phyloP scores from a whole-genome alignment of 345 rosid genomes.

The Citrus maxima region DNA sequence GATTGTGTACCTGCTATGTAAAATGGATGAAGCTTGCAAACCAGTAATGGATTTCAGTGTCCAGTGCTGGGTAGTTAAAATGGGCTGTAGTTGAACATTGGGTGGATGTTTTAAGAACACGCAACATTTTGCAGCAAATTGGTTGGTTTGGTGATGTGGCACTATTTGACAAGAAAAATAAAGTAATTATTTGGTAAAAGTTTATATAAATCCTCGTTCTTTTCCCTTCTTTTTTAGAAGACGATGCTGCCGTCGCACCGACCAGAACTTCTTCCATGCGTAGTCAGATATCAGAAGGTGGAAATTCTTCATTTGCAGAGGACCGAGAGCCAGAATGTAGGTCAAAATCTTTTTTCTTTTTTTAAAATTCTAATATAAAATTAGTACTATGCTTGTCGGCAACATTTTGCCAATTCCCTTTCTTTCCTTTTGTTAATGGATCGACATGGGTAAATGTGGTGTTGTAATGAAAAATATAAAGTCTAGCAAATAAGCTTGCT shows the following conservation, averaged over 20 bases:
- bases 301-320: constrained; percentile 43
- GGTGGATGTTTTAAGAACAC: not conserved
- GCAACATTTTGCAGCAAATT: not conserved
- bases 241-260: constrained; percentile 45
- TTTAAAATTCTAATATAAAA: not conserved
- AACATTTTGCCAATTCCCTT: not conserved
- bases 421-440: not conserved
- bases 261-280: constrained; percentile 50
- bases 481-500: not conserved
- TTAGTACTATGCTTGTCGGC: not conserved
- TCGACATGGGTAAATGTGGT: not conserved
- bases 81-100: not conserved
- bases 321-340: constrained; percentile 60
- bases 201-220: not conserved
- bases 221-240: constrained; percentile 39
- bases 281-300: constrained; percentile 51
- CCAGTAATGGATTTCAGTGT: not conserved
- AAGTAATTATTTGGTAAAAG: not conserved
- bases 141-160: not conserved
- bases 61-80: not conserved
- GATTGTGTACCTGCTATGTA: not conserved
- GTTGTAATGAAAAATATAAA: not conserved
- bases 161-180: not conserved
- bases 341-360: constrained; percentile 12
- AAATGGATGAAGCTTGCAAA: not conserved